A percentile compares a stretch with the other conserved stretches of the same genome.
Conservation (phyloP, 2,329 filamentous ascomycete species). For the Monosporascus sp. region DNA sequence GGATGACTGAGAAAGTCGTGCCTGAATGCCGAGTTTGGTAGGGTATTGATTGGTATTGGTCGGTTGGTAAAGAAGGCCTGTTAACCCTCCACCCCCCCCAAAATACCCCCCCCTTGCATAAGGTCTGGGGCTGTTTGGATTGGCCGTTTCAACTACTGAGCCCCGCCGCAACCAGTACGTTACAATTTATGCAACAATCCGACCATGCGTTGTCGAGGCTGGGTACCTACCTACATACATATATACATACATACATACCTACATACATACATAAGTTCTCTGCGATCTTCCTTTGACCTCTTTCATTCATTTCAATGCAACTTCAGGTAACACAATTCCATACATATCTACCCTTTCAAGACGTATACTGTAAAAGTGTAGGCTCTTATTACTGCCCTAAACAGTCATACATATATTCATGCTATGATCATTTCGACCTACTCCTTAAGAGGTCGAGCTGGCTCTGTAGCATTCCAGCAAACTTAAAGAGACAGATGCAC, state of each 20-base stretch:
- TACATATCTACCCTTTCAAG: too few species aligned
- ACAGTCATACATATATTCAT: background rate
- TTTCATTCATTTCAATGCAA: too few species aligned
- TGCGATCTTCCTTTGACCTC: too few species aligned
- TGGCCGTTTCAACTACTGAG: background rate
- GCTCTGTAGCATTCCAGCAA: too few species aligned
- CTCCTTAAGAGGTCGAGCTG: too few species aligned
- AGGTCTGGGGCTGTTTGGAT: background rate
- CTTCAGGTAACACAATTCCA: too few species aligned
- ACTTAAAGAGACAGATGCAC: too few species aligned
- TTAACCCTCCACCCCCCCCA: too few species aligned
- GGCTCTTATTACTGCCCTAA: too few species aligned
- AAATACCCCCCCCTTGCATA: background rate
- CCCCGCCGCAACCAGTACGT: background rate
- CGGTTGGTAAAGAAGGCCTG: too few species aligned
- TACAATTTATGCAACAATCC: background rate
- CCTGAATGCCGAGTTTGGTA: background rate
- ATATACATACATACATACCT: background rate
- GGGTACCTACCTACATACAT: background rate
- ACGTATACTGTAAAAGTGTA: too few species aligned
- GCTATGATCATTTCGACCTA: background rate
- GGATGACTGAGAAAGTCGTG: background rate
- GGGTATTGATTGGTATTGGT: too few species aligned
- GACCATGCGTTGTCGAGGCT: background rate
- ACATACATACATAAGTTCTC: background rate